These are phyloP conservation scores for Pseudogymnoascus sp. DNA, from an alignment of 2,329 filamentous ascomycete genomes.

Conservation along the genomic window DNA sequence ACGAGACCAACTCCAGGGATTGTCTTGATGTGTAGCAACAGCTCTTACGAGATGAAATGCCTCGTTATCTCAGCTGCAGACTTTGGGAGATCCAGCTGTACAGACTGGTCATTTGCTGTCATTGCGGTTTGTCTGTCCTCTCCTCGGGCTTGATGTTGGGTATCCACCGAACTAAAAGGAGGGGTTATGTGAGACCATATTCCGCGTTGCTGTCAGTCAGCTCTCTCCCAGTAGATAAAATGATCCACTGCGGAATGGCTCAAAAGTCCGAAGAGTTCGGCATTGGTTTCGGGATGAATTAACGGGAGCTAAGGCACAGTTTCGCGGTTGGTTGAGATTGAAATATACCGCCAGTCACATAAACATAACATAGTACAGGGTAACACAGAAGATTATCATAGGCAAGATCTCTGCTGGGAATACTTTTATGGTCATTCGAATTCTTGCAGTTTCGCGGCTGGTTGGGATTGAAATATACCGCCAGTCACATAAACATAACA, in stretches of 20 bases:
- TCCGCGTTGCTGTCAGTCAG: neutral
- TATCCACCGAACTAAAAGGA: neutral
- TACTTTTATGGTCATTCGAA: slow-evolving; percentile 15
- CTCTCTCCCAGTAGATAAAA: neutral
- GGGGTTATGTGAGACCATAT: neutral
- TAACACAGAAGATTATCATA: neutral
- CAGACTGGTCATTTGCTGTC: neutral
- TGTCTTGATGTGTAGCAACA: neutral
- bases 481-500: neutral
- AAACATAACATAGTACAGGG: neutral
- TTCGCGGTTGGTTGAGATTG: neutral
- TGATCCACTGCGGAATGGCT: neutral
- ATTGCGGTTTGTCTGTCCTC: neutral
- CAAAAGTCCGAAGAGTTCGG: neutral
- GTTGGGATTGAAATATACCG: neutral
- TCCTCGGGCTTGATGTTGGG: neutral
- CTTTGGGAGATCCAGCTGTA: neutral
- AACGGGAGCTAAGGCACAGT: neutral
- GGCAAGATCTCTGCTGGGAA: slow-evolving; percentile 5
- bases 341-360: neutral
- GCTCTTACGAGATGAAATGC: slow-evolving; percentile 2
- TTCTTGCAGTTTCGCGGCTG: slow-evolving; percentile 18
- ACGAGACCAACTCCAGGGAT: neutral
- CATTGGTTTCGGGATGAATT: neutral
- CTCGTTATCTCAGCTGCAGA: slow-evolving; percentile 1